A percentile compares a stretch with the other conserved stretches of the same genome.
Conservation (phyloP, 768 basidiomycete genomes). For the Hemileccinum impolitum region DNA sequence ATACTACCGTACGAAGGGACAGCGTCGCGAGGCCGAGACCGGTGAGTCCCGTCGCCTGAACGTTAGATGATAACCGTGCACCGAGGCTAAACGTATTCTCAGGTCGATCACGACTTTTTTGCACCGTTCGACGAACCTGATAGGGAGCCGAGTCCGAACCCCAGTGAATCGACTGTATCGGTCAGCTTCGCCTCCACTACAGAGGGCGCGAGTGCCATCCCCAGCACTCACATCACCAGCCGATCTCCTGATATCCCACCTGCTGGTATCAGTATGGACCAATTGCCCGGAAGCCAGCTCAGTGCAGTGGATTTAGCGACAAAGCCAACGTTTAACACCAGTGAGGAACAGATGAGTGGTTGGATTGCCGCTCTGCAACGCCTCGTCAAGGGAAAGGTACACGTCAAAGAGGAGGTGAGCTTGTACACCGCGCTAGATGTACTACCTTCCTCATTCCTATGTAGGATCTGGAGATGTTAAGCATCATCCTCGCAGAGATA, state of each 20-base stretch:
- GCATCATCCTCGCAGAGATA: conserved; percentile 28
- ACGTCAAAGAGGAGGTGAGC: conserved; percentile 21
- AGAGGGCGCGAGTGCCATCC: conserved; percentile 2
- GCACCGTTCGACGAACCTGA: conserved; percentile 4
- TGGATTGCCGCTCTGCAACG: conserved; percentile 29
- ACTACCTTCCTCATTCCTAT: not conserved
- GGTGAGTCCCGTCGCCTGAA: conserved; percentile 8
- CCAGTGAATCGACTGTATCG: conserved; percentile 3
- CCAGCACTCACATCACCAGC: conserved; percentile 20
- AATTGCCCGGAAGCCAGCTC: not conserved
- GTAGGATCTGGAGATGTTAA: conserved; percentile 26
- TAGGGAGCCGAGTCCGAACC: conserved; percentile 1
- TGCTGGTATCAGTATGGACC: not conserved
- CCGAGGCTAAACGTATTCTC: not conserved
- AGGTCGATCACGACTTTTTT: conserved; percentile 15
- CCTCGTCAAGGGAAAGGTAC: conserved; percentile 29
- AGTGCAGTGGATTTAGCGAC: not conserved
- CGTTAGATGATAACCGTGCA: not conserved
- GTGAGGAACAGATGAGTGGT: conserved; percentile 7
- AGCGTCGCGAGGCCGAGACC: conserved; percentile 18
- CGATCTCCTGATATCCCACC: conserved; percentile 12
- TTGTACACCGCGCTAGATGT: not conserved
- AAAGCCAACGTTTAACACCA: not conserved
- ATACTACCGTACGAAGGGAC: conserved; percentile 21
- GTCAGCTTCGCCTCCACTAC: conserved; percentile 1